These are phyloP conservation scores for Croton setiger DNA, from an alignment of 441 rosid genomes.

Conservation along the genomic window DNA sequence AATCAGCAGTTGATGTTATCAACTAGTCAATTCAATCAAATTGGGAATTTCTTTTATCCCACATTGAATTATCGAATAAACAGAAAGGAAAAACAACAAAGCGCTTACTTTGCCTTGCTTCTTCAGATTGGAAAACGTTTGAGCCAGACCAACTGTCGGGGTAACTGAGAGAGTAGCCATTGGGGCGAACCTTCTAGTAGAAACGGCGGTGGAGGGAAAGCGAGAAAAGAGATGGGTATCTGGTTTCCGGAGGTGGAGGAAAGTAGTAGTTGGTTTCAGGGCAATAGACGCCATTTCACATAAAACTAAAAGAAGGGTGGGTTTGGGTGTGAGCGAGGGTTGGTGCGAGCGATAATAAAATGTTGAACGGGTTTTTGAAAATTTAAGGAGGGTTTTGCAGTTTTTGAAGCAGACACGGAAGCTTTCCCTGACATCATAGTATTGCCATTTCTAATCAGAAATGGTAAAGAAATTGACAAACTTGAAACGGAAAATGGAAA, in stretches of 20 bases:
- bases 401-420: background rate
- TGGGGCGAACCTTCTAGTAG: conserved; percentile 38
- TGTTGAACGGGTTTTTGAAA: background rate
- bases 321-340: background rate
- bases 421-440: background rate
- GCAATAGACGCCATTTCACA: conserved; percentile 47
- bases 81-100: background rate
- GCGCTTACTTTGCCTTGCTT: conserved; percentile 62
- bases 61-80: background rate
- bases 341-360: background rate
- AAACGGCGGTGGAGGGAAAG: conserved; percentile 25
- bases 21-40: background rate
- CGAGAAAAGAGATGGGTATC: conserved; percentile 20
- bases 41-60: background rate
- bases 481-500: too few relatives aligned
- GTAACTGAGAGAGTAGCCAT: conserved; percentile 49
- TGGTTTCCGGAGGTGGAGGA: conserved; percentile 30
- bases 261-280: conserved; percentile 29
- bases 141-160: conserved; percentile 49
- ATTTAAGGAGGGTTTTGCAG: background rate
- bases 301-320: background rate
- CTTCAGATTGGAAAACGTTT: conserved; percentile 67
- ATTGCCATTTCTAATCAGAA: background rate
- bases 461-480: too few relatives aligned
- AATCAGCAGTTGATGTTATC: background rate